A percentile compares a stretch with the other conserved stretches of the same genome.
Conservation (phyloP, 179 eudicot species). For the Drosera spatulata region DNA sequence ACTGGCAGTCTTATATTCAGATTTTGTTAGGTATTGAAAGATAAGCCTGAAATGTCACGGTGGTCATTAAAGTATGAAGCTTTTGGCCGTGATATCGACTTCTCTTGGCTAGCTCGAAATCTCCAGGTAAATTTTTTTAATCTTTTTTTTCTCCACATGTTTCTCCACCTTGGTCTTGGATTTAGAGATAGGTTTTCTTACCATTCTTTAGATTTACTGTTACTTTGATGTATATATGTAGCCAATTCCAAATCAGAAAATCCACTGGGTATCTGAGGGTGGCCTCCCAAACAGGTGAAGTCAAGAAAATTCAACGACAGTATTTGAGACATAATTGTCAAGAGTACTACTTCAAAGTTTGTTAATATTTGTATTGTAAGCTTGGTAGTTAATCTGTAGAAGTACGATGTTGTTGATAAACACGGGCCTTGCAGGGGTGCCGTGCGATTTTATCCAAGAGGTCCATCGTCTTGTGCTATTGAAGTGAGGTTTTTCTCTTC, state of each 20-base stretch:
- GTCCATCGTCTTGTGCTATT: conserved; percentile 70
- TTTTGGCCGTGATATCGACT: conserved; percentile 80
- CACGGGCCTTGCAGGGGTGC: conserved; percentile 69
- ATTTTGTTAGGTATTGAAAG: conserved; percentile 52
- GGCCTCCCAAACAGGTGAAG: conserved; percentile 90
- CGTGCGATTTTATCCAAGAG: conserved; percentile 91
- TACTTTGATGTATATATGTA: conserved; percentile 16
- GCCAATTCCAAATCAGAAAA: conserved; percentile 96
- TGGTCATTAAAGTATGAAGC: conserved; percentile 88
- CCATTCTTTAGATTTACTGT: no score
- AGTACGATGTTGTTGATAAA: background rate
- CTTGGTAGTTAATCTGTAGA: no score
- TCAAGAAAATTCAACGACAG: no score
- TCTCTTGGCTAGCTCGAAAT: conserved; percentile 97
- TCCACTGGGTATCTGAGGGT: conserved; percentile 94
- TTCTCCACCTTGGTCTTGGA: background rate
- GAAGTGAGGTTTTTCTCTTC: conserved; percentile 49
- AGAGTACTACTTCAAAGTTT: no score
- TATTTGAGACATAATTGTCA: no score
- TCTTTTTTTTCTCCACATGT: background rate
- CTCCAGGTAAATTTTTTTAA: conserved; percentile 52
- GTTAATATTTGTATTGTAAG: no score
- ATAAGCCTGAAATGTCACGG: conserved; percentile 73
- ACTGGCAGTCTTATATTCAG: background rate
- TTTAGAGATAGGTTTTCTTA: no score